These are phyloP conservation scores for Blastomyces gilchristii DNA, from an alignment of 2,329 filamentous ascomycete genomes.

Conservation along the genomic window DNA sequence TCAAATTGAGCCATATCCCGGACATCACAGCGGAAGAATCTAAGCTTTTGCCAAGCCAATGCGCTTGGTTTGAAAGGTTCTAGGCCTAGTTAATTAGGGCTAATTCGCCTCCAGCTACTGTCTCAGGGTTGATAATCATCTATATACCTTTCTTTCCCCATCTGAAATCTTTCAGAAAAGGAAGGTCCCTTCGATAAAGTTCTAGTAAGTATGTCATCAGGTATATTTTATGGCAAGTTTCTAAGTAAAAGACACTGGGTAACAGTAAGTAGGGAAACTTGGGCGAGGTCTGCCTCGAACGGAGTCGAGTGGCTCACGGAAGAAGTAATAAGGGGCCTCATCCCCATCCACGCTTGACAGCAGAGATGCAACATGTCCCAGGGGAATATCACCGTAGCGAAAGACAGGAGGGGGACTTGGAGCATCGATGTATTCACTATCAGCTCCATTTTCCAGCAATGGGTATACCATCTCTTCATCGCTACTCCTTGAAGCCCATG, in stretches of 20 bases:
- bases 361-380: neutral
- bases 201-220: no score
- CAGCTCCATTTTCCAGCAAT: neutral
- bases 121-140: neutral
- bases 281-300: no score
- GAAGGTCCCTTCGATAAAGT: neutral
- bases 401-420: neutral
- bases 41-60: neutral
- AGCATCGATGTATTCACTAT: neutral
- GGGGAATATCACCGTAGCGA: neutral
- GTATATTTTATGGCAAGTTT: neutral
- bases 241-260: neutral
- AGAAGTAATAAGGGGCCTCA: neutral
- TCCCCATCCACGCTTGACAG: neutral
- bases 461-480: neutral
- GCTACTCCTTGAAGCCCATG: neutral
- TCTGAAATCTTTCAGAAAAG: neutral
- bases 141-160: no score
- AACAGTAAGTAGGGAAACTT: no score
- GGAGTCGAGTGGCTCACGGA: no score
- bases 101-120: no score
- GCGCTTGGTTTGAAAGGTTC: neutral
- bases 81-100: neutral
- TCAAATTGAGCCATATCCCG: no score
- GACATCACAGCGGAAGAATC: no score